Evolutionary conservation across 495 filamentous ascomycete species (phyloP).

Genomic region (Letharia lupina): DNA sequence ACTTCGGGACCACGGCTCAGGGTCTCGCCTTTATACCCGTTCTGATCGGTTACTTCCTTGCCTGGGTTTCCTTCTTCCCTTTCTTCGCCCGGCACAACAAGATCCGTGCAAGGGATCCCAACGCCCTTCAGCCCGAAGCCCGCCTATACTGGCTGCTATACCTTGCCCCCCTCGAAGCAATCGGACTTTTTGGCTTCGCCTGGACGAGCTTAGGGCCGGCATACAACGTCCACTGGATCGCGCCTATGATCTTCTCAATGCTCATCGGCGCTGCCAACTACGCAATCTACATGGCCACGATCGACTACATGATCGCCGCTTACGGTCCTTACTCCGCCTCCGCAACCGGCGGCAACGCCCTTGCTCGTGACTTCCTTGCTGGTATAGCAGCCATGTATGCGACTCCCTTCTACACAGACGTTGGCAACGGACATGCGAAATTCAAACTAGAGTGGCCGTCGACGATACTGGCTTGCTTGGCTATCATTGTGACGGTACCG

Average conservation of each 20-base stretch:
- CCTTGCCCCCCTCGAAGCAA: slow-evolving; percentile 54
- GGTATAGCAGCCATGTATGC: slow-evolving; percentile 42
- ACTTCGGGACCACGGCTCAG: slow-evolving; percentile 45
- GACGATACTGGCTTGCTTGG: slow-evolving; percentile 38
- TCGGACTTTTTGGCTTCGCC: slow-evolving; percentile 63
- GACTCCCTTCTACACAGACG: slow-evolving; percentile 36
- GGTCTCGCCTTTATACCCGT: slow-evolving; percentile 59
- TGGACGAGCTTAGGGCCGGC: slow-evolving; percentile 55
- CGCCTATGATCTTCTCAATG: slow-evolving; percentile 47
- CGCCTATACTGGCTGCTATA: slow-evolving; percentile 41
- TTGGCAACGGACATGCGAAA: slow-evolving; percentile 23
- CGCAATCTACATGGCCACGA: slow-evolving; percentile 69
- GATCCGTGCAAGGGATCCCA: slow-evolving; percentile 38
- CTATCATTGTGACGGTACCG: slow-evolving; percentile 37
- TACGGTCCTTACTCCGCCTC: slow-evolving; percentile 74
- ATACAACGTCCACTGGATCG: slow-evolving; percentile 52
- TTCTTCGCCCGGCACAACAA: slow-evolving; percentile 47
- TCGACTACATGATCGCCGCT: slow-evolving; percentile 78
- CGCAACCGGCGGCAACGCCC: slow-evolving; percentile 64
- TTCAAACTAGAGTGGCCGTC: slow-evolving; percentile 36
- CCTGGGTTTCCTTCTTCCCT: slow-evolving; percentile 56
- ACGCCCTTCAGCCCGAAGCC: slow-evolving; percentile 47
- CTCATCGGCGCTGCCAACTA: slow-evolving; percentile 65
- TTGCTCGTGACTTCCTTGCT: slow-evolving; percentile 41
- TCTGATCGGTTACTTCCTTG: slow-evolving; percentile 56